Base-by-base conservation (phyloP, 2,329 filamentous ascomycete species). In the Hymenoscyphus repandus region DNA sequence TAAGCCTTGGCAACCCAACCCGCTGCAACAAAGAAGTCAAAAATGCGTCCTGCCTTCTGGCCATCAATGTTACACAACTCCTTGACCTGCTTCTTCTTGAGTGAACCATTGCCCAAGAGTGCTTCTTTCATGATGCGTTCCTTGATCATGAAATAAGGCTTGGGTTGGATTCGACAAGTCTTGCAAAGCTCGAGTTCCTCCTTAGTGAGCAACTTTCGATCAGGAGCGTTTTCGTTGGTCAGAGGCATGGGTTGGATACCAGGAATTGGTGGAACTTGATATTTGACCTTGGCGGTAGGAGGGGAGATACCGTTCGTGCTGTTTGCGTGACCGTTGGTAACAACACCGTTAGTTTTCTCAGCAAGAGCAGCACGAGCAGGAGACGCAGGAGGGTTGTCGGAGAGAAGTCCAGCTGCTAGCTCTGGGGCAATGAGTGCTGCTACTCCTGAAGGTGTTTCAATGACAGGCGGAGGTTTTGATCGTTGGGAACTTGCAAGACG, bases 61-160 rank as follows among this genome's bases (percentile, higher is more conserved):
- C 83, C 80, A 64, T 97, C 92, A 47, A 97, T 79, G 66, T 83
- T 71, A 65, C 87, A 91, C 22, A 97, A 85, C 64, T 95, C 88
- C 65, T 86, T 88, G 2, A 90, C 90, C 60, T 92, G 85, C 71
- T 96, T 97, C 78, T 93, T 96, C 75, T 96, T 97, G 6, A 99
- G 72, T 11, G 78, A 80, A 1, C 93, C 93, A 52, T 93, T 92
- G 52, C 85, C 84, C 70, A 92, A 93, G 67, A 96, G 80, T 0
- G 92, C 89, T 66, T 97, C 92, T 62, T 89, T 88, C 47, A 97
- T 70, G n/a, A 97, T 76, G 54, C 88, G 84, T 67, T 96, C 90
- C 70, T 99, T 99, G 69, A 97, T 90, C 64, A 90, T 90, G 5
- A 96, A 71, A 68, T 96, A 99, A 1, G 93, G 89, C 72, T 99